Base-by-base conservation (phyloP, 2,329 filamentous ascomycete genomes). In the Elsinoe ampelina region DNA sequence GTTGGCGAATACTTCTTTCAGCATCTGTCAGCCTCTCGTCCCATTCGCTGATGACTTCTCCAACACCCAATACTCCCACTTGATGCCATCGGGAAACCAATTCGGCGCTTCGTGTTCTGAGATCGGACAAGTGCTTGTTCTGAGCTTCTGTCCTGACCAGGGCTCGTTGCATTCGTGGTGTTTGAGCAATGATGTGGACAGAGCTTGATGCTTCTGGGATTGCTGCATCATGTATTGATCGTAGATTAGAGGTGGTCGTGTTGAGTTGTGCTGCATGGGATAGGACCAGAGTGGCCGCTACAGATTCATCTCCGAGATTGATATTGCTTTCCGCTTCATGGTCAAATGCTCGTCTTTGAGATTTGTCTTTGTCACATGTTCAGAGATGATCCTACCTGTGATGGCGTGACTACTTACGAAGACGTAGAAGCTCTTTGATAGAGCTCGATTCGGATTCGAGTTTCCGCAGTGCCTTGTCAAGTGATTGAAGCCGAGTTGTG, bases 21-120 rank as follows among this genome's bases (percentile, higher is more conserved):
- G 82, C 79, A 59, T 77, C 74, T 68, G 81, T 80, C 11, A 91
- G 70, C 51, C 86, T 76, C 34, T 80, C 77, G 70, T 95, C 86
- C 66, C 85, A 82, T 54, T 85, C 82, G 19, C 85, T 85, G 73
- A 89, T 84, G 58, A 80, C 79, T 62, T 83, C 80, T 0, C 85
- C 85, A 62, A 81, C 82, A 10, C 79, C 78, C 48, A 95, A 73
- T 42, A 93, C 76, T 2, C 83, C 81, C 20, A 81, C 74, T 67
- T 90, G 84, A 70, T 92, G 90, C 85, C 89, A 95, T 35, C 60
- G 69, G 68, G 71, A 69, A 57, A 75, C 69, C 10, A 73, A 47
- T 47, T 70, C 62, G 69, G 83, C 87, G 72, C 80, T 91, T 61
- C 77, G 78, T 60, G 72, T 78, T 67, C 82, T 78, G 66, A 86